Base-by-base conservation (phyloP, 2,329 filamentous ascomycete species). In the Fusarium floridanum region DNA sequence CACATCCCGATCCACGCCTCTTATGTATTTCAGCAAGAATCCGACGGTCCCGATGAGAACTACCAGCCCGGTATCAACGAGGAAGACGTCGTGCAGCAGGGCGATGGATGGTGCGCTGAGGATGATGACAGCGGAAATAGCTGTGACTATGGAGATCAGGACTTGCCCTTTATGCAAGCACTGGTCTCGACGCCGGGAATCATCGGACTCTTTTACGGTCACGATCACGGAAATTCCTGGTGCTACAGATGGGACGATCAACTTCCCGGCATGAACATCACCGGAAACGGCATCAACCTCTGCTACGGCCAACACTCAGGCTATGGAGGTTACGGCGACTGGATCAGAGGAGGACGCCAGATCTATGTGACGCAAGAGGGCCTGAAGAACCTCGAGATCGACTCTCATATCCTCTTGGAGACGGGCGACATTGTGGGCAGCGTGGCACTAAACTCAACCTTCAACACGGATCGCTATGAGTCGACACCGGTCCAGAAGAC, bases 281-380 rank as follows among this genome's bases (percentile, higher is more conserved):
- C 74, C 0, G 87, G 86, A 1, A 86, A 84, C 67, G 86, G 86
- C 2, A 76, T 85, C n/a, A 83, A 86, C 53, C 74, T 89, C 10
- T 89, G 87, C 74, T 93, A 92, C 76, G 90, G 91, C 6, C 89
- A 92, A 74, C 91, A 92, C 74, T 88, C 90, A 0, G 92, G 92
- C 0, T 94, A 94, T 66, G 92, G 92, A 0, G 92, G 92, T 0
- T 94, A 94, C 73, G 90, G 91, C 0, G 84, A 85, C 56, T 93
- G 89, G 89, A 87, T 88, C 12, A 87, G 92, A 0, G 92, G 92
- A 2, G 86, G 87, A 5, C 84, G 91, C 1, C 88, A 91, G 74
- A 82, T 93, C 12, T 75, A 85, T 4, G 73, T 92, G 2, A 82
- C 85, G 2, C 82, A 88, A 39, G 78, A 82, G 1, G 80, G 80